These are phyloP conservation scores for Coemansia sp. DNA, from an alignment of 192 early-diverging fungal genomes.

Conservation along the genomic window DNA sequence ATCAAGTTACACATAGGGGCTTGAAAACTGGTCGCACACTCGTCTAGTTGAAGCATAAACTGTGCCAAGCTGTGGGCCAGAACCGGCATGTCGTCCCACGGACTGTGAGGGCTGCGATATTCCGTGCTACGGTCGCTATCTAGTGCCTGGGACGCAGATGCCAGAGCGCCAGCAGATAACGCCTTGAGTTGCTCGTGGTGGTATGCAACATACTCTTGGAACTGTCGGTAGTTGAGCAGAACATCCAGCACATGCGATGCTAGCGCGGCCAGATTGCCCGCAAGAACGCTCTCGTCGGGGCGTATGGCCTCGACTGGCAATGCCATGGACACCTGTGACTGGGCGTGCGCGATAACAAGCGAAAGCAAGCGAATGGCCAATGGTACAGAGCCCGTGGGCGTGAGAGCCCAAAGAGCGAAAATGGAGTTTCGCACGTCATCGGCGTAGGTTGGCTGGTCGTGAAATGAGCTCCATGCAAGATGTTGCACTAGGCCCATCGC, in stretches of 20 bases:
- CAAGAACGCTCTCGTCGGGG: slow-evolving; percentile 16
- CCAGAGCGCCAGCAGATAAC: slow-evolving; percentile 6
- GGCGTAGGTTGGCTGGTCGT: slow-evolving; percentile 13
- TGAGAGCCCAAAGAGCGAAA: slow-evolving; percentile 35
- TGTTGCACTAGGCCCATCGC: slow-evolving; percentile 13
- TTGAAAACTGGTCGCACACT: neutral
- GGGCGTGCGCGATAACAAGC: slow-evolving; percentile 18
- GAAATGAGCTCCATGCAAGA: slow-evolving; percentile 15
- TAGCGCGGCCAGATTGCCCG: slow-evolving; percentile 25
- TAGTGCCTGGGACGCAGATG: neutral
- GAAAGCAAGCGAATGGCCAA: slow-evolving; percentile 27
- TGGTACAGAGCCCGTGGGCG: slow-evolving; percentile 40
- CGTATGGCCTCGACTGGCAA: neutral
- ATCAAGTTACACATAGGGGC: slow-evolving; percentile 30
- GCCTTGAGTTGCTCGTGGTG: slow-evolving; percentile 48
- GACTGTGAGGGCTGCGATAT: slow-evolving; percentile 50
- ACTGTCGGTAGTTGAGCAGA: slow-evolving; percentile 47
- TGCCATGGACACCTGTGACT: neutral
- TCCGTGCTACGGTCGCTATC: slow-evolving; percentile 23
- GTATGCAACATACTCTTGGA: slow-evolving; percentile 47
- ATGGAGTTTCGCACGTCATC: slow-evolving; percentile 18
- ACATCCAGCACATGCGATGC: slow-evolving; percentile 31
- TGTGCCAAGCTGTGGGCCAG: slow-evolving; percentile 20
- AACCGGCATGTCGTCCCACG: slow-evolving; percentile 44
- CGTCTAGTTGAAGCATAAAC: slow-evolving; percentile 36